A percentile compares a stretch with the other conserved stretches of the same genome.
Evolutionary conservation across 176 grass and related monocot species (phyloP).

Genomic region (Areca catechu): DNA sequence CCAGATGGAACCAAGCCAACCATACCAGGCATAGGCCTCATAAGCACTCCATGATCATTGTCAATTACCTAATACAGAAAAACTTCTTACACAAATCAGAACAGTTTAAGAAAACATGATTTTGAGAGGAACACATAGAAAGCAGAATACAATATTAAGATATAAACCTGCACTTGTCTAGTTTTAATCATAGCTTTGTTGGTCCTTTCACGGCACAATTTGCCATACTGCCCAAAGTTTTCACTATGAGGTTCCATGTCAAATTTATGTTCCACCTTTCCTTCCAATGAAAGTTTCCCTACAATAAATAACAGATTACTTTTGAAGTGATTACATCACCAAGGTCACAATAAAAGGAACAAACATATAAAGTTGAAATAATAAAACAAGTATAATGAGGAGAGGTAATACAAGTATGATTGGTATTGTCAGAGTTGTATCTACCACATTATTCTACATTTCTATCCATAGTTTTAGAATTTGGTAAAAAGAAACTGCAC

Average conservation of each 20-base stretch:
- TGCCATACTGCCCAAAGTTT: constrained; percentile 76
- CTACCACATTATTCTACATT: no score
- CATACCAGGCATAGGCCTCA: constrained; percentile 87
- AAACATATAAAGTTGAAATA: no score
- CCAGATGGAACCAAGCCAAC: constrained; percentile 66
- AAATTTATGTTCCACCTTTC: constrained; percentile 85
- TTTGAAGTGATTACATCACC: neutral
- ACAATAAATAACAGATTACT: constrained; percentile 8
- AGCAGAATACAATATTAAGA: constrained; percentile 11
- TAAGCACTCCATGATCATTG: constrained; percentile 63
- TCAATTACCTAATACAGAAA: constrained; percentile 42
- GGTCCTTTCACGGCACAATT: constrained; percentile 87
- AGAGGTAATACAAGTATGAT: no score
- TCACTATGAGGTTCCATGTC: constrained; percentile 90
- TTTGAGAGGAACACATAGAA: neutral
- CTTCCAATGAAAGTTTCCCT: constrained; percentile 79
- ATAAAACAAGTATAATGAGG: no score
- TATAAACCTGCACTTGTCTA: constrained; percentile 77
- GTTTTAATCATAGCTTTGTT: constrained; percentile 74
- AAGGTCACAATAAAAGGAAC: no score
- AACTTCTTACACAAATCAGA: no score
- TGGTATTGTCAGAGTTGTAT: no score
- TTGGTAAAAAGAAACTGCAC: no score
- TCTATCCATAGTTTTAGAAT: no score
- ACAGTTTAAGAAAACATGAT: no score